Base-by-base conservation (phyloP, 2,329 filamentous ascomycete species). In the Aspergillus cejpii region DNA sequence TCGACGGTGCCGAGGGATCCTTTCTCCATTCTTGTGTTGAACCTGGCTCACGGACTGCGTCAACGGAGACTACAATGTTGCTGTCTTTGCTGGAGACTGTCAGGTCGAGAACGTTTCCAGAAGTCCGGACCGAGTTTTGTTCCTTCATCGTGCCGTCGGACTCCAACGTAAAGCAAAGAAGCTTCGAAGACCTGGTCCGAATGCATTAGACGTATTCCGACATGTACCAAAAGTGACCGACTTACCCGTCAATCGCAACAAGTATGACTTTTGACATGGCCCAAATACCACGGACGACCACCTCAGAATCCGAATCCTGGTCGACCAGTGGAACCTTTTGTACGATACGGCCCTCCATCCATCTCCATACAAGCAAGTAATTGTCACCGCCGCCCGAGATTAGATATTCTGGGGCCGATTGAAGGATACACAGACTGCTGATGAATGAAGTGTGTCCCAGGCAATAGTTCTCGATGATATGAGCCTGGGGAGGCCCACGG, bases 381-480 rank as follows among this genome's bases (percentile, higher is more conserved):
- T 83, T 74, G 57, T 97, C 91, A 3, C 91, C 92, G 39, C 91
- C 91, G 7, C 87, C 92, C 5, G 89, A 94, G 24, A 97, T 69
- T 23, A 98, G 75, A 1, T 84, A 55, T n/a, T 81, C 74, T 2
- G 74, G 74, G 19, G 73, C 68, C 41, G 66, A 69, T 0, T 62
- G 61, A 0, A 83, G 81, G 14, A 91, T 69, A 57, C 83, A 84
- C 34, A 98, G 71, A 46, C 80, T 81, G 69, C 77, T 88, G 53
- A 98, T 75, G 63, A 97, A 97, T 28, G 90, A 80, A 41, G 76
- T 81, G 67, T 98, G 92, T 3, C 89, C 91, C 2, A 96, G 77
- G 62, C 91, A 97, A 66, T 86, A 97, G 0, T 76, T 76, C 66
- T 97, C 89, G 52, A 96, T 94, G 48, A 97, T 75, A 64, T 96